A percentile compares a stretch with the other conserved stretches of the same genome.
phyloP scores from a whole-genome alignment of 257 asterid species.

The Nicotiana attenuata region DNA sequence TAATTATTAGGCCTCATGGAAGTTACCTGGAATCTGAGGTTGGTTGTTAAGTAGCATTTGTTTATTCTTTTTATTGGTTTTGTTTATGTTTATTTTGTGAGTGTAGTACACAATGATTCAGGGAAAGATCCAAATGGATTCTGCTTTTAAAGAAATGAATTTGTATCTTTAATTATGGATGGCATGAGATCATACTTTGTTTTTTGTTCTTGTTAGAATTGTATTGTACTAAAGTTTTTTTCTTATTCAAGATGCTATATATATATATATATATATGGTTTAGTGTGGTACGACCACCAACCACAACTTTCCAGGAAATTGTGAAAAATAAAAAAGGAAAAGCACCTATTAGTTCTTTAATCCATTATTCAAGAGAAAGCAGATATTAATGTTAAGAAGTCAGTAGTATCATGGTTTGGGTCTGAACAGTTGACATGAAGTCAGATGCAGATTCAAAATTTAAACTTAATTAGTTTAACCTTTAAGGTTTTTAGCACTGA shows the following conservation, averaged over 20 bases:
- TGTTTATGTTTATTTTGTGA: background rate
- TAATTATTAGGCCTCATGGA: slow-evolving; percentile 19
- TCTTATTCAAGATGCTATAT: background rate
- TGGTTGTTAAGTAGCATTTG: slow-evolving; percentile 1
- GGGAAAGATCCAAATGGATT: background rate
- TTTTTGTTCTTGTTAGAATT: background rate
- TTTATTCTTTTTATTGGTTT: background rate
- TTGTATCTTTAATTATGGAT: background rate
- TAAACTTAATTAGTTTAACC: too few species aligned
- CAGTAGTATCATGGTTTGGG: slow-evolving; percentile 3
- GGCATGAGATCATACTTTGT: slow-evolving; percentile 6
- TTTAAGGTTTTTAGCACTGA: too few species aligned
- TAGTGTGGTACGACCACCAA: background rate
- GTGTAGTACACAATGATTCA: background rate
- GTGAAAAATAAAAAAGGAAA: background rate
- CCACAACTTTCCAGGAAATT: background rate
- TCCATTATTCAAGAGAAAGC: background rate
- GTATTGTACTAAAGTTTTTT: background rate
- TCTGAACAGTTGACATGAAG: background rate
- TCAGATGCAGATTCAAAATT: background rate
- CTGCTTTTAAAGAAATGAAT: background rate
- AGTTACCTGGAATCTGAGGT: slow-evolving; percentile 34
- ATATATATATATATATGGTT: background rate
- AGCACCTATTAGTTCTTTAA: background rate
- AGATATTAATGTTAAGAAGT: background rate